A percentile compares a stretch with the other conserved stretches of the same genome.
Evolutionary conservation across 306 rosid genomes (phyloP).

Genomic region (Senna tora): DNA sequence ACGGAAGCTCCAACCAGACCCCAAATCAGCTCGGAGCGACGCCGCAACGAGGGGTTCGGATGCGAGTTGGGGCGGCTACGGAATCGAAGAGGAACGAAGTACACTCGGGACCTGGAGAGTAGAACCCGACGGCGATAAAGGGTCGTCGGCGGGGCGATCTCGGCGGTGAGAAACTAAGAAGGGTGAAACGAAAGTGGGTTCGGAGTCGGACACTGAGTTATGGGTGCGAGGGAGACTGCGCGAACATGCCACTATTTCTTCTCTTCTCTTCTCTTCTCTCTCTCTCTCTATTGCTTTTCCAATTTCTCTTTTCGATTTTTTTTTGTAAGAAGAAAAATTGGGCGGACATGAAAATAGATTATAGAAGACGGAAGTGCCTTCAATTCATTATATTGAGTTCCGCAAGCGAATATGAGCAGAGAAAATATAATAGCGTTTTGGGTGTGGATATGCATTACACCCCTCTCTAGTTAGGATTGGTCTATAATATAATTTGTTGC

Average conservation of each 20-base stretch:
- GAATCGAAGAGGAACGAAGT: background rate
- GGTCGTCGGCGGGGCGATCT: background rate
- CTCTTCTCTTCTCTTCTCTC: background rate
- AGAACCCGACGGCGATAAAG: background rate
- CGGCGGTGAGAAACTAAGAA: background rate
- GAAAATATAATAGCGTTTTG: too few relatives aligned
- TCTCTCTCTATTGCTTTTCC: too few relatives aligned
- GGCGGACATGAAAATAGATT: background rate
- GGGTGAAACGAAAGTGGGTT: background rate
- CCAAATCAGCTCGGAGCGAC: constrained; percentile 1
- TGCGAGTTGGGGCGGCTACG: background rate
- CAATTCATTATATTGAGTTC: background rate
- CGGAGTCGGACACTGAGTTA: background rate
- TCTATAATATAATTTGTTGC: too few relatives aligned
- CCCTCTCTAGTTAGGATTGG: too few relatives aligned
- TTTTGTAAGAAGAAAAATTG: background rate
- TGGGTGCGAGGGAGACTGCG: background rate
- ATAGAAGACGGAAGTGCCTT: background rate
- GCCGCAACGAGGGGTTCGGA: constrained; percentile 17
- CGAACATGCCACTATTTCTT: background rate
- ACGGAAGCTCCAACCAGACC: background rate
- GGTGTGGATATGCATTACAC: too few relatives aligned
- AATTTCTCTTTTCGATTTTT: background rate
- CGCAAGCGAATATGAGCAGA: background rate
- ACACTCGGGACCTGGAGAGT: background rate